phyloP scores from a whole-genome alignment of 495 filamentous ascomycete species.

The Xylaria venustula region DNA sequence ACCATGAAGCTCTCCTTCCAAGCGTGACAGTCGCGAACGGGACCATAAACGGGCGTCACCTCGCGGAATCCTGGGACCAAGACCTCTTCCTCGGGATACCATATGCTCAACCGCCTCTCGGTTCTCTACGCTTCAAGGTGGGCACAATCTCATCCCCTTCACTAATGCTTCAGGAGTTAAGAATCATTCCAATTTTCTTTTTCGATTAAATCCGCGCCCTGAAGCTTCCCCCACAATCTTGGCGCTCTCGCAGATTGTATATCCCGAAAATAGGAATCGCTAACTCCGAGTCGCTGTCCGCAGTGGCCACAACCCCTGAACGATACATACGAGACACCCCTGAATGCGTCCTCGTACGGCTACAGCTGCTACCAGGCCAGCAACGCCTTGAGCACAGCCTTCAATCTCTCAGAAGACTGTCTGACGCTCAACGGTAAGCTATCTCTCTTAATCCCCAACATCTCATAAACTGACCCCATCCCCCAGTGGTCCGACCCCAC shows the following conservation, averaged over 20 bases:
- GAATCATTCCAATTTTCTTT: no score
- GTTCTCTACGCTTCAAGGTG: constrained; percentile 47
- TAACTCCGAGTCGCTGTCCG: no score
- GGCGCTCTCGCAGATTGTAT: no score
- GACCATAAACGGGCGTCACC: background rate
- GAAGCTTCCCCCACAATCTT: no score
- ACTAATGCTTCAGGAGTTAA: no score
- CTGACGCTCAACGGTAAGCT: background rate
- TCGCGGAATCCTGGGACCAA: constrained; percentile 8
- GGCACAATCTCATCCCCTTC: no score
- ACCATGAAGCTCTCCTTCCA: background rate
- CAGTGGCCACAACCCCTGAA: background rate
- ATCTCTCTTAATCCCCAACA: background rate
- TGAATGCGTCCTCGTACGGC: background rate
- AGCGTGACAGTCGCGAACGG: background rate
- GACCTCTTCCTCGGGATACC: constrained; percentile 53
- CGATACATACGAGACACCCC: background rate
- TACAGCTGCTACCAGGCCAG: background rate
- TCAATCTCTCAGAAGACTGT: background rate
- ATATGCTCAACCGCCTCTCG: constrained; percentile 52
- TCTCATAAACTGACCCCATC: background rate
- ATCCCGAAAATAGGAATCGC: no score
- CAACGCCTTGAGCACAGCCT: background rate
- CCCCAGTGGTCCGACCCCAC: background rate
- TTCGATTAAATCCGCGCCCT: no score